Evolutionary conservation across 73 alveolate species (phyloP).

Genomic region (Paramecium pentaurelia): DNA sequence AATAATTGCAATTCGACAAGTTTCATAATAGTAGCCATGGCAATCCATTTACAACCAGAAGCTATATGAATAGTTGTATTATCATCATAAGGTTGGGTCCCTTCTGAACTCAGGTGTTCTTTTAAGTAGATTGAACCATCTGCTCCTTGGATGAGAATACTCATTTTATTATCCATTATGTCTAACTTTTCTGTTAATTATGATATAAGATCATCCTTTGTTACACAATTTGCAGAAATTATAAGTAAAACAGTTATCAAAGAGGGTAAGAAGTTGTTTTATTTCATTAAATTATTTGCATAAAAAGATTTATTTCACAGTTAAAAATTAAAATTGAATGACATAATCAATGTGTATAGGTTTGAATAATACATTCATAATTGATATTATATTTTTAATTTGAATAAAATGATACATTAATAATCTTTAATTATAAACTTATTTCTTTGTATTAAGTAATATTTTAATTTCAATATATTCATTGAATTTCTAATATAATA

Average conservation of each 20-base stretch:
- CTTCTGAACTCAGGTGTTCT: not conserved
- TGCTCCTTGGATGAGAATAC: not conserved
- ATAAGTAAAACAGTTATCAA: not conserved
- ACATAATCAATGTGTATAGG: not conserved
- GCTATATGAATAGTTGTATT: constrained; percentile 16
- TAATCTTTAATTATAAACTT: no score
- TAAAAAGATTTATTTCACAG: not conserved
- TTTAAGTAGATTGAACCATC: not conserved
- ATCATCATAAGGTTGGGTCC: constrained; percentile 16
- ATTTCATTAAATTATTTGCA: not conserved
- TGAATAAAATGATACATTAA: no score
- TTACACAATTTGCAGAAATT: not conserved
- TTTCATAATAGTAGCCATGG: constrained; percentile 11
- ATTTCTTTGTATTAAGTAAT: no score
- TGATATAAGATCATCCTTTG: not conserved
- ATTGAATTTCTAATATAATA: not conserved
- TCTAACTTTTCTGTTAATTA: not conserved
- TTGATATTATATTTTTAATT: no score
- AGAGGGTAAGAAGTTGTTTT: not conserved
- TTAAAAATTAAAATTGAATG: not conserved
- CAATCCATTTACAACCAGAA: constrained; percentile 45
- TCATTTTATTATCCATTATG: not conserved
- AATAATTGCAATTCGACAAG: not conserved
- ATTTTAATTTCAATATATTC: no score
- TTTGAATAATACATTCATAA: no score